These are phyloP conservation scores for Trichomonas vaginalis DNA, from an alignment of 208 protist species.

Conservation along the genomic window DNA sequence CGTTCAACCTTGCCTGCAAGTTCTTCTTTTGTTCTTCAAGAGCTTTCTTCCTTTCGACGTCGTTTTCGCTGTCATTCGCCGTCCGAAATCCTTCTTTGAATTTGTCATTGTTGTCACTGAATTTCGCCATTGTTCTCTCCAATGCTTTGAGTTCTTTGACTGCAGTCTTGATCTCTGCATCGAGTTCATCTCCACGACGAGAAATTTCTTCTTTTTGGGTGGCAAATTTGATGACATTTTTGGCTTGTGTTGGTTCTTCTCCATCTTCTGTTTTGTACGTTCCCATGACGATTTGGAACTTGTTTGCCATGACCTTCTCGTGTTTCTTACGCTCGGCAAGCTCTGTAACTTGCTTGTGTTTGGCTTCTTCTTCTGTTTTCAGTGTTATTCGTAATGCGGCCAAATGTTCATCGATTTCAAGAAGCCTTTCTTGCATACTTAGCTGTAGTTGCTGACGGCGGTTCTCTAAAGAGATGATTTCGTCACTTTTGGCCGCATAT, in stretches of 20 bases:
- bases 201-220: not conserved
- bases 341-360: not conserved
- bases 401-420: not conserved
- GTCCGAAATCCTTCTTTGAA: not conserved
- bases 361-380: not conserved
- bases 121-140: not conserved
- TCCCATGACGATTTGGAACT: not conserved
- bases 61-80: not conserved
- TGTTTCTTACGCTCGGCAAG: not conserved
- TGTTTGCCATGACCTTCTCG: not conserved
- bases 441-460: not conserved
- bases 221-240: not conserved
- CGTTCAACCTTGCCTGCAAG: not conserved
- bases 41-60: not conserved
- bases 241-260: not conserved
- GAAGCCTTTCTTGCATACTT: not conserved
- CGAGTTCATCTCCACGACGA: not conserved
- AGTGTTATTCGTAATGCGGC: not conserved
- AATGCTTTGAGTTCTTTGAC: not conserved
- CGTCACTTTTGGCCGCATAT: not conserved
- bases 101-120: not conserved
- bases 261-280: not conserved
- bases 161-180: not conserved
- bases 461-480: not conserved
- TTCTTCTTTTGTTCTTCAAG: not conserved